Base-by-base conservation (phyloP, 257 asterid species). In the Rehmannia glutinosa region DNA sequence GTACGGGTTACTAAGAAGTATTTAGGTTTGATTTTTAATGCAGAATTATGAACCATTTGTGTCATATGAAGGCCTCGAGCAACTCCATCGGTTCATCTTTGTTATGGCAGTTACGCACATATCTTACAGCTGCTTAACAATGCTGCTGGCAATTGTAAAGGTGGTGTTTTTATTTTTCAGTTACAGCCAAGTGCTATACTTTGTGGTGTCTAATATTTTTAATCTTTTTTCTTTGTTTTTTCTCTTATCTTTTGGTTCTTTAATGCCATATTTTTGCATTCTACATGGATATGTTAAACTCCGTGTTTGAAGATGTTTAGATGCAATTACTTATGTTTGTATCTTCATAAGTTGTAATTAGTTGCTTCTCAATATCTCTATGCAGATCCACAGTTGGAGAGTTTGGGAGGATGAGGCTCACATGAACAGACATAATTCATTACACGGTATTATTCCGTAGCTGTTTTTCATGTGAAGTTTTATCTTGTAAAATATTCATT, bases 1-100 rank as follows among this genome's bases (percentile, higher is more conserved):
- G 36, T n/a, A n/a, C n/a, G n/a, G n/a, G n/a, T n/a, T n/a, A n/a
- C n/a, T n/a, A n/a, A n/a, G n/a, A n/a, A n/a, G n/a, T n/a, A n/a
- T n/a, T 25, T 11, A 15, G 45, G 30, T 50, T 62, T 19, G 20
- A 9, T 57, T 50, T 61, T 38, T 27, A 27, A 2, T 45, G 62
- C 92, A 87, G 96, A 69, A 77, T 61, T 72, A 85, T 57, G 96
- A 87, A 64, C 90, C 96, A 5, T 87, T 87, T 64, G 81, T 85
- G 33, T 87, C 96, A 15, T 80, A 85, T 63, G 96, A 87, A 78
- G 90, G 92, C 72, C 92, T 87, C 28, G 96, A 87, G 81, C 90
- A 87, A 72, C 88, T 87, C 72, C 92, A 87, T 46, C 87, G 90
- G 47, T 88, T 88, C 84, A 88, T 88, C 73, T 88, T 88, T 59